Evolutionary conservation across 1,284 basidiomycete genomes (phyloP).

Genomic region (Mycosarcoma mackinlayi): DNA sequence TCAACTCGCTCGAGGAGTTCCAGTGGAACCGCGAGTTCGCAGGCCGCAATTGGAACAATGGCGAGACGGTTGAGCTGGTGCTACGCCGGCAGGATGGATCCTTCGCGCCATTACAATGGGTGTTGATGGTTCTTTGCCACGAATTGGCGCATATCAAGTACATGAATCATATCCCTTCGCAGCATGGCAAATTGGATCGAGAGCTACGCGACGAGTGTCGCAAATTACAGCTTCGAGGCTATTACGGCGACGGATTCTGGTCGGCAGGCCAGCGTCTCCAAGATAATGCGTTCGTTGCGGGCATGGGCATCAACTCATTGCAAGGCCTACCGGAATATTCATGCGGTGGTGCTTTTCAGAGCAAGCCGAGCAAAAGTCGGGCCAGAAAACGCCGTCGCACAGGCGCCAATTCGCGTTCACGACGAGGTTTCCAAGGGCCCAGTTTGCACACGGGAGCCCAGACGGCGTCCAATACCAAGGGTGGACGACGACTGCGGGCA

Average conservation of each 20-base stretch:
- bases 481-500: constrained; percentile 27
- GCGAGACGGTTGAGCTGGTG: constrained; percentile 57
- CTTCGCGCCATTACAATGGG: constrained; percentile 52
- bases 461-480: constrained; percentile 49
- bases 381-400: constrained; percentile 23
- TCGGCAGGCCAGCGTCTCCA: constrained; percentile 49
- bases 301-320: constrained; percentile 33
- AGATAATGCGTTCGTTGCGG: constrained; percentile 43
- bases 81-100: constrained; percentile 44
- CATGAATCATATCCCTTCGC: constrained; percentile 59
- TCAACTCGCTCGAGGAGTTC: constrained; percentile 59
- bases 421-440: constrained; percentile 43
- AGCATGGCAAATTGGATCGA: constrained; percentile 53
- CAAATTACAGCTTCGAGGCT: constrained; percentile 50
- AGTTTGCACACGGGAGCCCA: constrained; percentile 58
- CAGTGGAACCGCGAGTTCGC: constrained; percentile 59
- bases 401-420: constrained; percentile 3
- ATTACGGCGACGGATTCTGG: constrained; percentile 61
- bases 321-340: constrained; percentile 51
- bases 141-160: constrained; percentile 59
- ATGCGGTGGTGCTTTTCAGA: constrained; percentile 52
- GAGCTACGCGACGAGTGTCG: constrained; percentile 42
- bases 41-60: constrained; percentile 60
- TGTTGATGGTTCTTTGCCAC: constrained; percentile 57
- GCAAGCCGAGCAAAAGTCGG: constrained; percentile 29